phyloP scores from a whole-genome alignment of 1,284 basidiomycete genomes.

The Ganoderma leucocontextum region DNA sequence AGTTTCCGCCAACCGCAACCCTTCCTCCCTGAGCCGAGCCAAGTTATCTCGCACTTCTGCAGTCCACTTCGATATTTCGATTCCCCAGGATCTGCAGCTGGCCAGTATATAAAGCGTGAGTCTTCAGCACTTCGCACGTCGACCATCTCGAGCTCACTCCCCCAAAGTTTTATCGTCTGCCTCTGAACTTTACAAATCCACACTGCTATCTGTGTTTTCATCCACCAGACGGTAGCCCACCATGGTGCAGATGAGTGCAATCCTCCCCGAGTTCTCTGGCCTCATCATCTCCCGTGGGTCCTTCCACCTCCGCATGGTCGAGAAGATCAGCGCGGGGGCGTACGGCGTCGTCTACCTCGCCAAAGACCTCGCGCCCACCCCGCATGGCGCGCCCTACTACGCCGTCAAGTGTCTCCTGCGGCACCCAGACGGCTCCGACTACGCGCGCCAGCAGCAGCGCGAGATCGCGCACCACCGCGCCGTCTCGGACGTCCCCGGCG shows the following conservation, averaged over 20 bases:
- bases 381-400: constrained; percentile 39
- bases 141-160: background rate
- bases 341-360: constrained; percentile 76
- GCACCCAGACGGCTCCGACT: constrained; percentile 66
- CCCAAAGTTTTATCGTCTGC: background rate
- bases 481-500: constrained; percentile 61
- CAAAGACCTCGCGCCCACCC: constrained; percentile 46
- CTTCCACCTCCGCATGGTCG: constrained; percentile 50
- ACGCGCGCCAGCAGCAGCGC: constrained; percentile 44
- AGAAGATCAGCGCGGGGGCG: constrained; percentile 67
- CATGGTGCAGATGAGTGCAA: constrained; percentile 39
- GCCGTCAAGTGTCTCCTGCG: constrained; percentile 75
- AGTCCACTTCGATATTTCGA: background rate
- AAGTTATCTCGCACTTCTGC: background rate
- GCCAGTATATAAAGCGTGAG: constrained; percentile 1
- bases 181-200: background rate
- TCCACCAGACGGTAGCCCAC: constrained; percentile 6
- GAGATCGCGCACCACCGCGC: constrained; percentile 56
- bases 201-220: background rate
- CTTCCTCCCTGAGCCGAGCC: background rate
- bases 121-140: background rate
- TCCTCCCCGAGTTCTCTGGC: constrained; percentile 40
- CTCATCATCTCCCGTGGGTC: constrained; percentile 29
- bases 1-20: background rate
- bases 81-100: background rate